Evolutionary conservation across 2,329 filamentous ascomycete species (phyloP).

Genomic region (Neopestalotiopsis sp.): DNA sequence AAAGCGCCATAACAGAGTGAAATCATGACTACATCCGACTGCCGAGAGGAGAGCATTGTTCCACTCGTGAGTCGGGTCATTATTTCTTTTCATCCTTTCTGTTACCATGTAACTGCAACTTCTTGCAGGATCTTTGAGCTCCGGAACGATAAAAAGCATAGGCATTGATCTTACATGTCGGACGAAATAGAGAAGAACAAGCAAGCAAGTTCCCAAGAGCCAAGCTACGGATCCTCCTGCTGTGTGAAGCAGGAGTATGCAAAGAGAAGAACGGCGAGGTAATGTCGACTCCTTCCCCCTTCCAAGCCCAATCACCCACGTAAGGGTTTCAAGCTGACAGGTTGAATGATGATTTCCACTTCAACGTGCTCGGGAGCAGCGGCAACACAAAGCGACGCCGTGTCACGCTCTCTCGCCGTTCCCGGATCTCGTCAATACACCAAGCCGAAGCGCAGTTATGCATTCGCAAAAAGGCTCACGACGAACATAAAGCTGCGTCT

Average conservation of each 20-base stretch:
- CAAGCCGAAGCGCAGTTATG: neutral
- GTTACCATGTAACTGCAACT: too few species aligned
- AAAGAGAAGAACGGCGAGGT: neutral
- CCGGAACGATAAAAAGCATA: too few species aligned
- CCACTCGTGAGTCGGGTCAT: neutral
- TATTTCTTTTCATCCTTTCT: neutral
- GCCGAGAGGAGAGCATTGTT: too few species aligned
- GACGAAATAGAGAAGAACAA: neutral
- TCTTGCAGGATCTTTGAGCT: slow-evolving; percentile 6
- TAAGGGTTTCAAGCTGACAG: too few species aligned
- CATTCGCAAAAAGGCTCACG: too few species aligned
- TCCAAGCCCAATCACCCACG: too few species aligned
- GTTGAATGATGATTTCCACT: neutral
- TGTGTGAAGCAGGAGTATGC: neutral
- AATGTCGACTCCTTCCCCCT: neutral
- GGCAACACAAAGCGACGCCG: neutral
- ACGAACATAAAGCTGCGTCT: too few species aligned
- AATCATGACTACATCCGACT: too few species aligned
- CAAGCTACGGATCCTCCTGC: neutral
- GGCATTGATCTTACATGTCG: neutral
- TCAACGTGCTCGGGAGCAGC: neutral
- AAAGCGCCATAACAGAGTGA: neutral
- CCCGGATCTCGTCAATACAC: neutral
- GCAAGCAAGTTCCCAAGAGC: neutral
- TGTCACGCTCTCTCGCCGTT: neutral